Base-by-base conservation (phyloP, 2,329 filamentous ascomycete genomes). In the Sporothrix protearum region DNA sequence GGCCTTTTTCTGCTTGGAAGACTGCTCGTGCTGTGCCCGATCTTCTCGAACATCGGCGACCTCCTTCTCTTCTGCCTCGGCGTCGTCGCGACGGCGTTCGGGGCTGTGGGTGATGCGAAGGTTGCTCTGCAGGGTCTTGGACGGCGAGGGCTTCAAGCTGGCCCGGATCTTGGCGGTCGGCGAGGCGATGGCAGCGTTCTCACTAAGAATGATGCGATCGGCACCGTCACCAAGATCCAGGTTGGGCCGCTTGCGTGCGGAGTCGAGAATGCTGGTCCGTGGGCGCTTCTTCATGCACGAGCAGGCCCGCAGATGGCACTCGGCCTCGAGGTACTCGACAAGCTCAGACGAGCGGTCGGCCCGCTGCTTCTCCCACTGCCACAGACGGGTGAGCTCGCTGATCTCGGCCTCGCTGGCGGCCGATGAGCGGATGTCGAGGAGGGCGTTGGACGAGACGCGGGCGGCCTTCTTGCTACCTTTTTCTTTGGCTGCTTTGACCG, bases 281-380 rank as follows among this genome's bases (percentile, higher is more conserved):
- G 78, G 77, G 19, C 79, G 78, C 51, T 79, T 77, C 74, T 82
- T 85, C 73, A 82, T 85, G 77, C 89, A 91, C 1, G 86, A 82
- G 81, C 91, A 93, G 79, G 86, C 88, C 63, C 86, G 85, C 74
- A 94, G 85, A 67, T 88, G 85, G 78, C 91, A 93, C 78, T 95
- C 92, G 70, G 91, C 86, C 77, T 92, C 88, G 78, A 94, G 83
- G 79, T 93, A 94, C 42, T 94, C 90, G 64, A 93, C 84, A 77
- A 91, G 87, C 73, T 93, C 91, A 74, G 91, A 84, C 0, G 91
- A 90, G 8, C 90, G 86, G 73, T 91, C 85, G 10, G 91, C 89
- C 70, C 90, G 84, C 77, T 87, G 86, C 81, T 86, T 82, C 79
- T 81, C 87, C 85, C 86, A 89, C 71, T 85, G 81, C 77, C 86